A percentile compares a stretch with the other conserved stretches of the same genome.
Conservation (phyloP, 768 basidiomycete species). For the Sporobolomyces pararoseus region DNA sequence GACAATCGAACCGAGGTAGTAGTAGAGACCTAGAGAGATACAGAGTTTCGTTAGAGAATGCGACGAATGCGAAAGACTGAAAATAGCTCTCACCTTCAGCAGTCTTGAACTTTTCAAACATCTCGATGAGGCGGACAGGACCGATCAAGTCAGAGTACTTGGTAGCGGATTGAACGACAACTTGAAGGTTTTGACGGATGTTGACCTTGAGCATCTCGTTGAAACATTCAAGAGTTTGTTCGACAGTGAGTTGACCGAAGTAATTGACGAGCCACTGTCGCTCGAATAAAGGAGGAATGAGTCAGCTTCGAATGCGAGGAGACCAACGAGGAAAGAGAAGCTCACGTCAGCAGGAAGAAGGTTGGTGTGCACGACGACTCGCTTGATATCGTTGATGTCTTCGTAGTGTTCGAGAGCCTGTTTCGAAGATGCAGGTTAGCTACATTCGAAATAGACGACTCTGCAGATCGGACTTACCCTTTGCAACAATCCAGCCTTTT, state of each 20-base stretch:
- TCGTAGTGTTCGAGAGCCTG: constrained; percentile 98
- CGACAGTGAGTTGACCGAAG: constrained; percentile 93
- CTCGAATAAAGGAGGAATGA: background rate
- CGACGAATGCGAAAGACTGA: too few species aligned
- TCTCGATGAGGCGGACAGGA: constrained; percentile 93
- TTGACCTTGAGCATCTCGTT: constrained; percentile 96
- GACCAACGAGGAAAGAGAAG: background rate
- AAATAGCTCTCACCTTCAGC: constrained; percentile 68
- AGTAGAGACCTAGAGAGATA: constrained; percentile 70
- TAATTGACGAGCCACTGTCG: constrained; percentile 89
- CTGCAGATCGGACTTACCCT: constrained; percentile 60
- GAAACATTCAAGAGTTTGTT: constrained; percentile 92
- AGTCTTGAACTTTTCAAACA: constrained; percentile 96
- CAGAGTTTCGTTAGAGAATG: background rate
- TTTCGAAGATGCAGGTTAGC: background rate
- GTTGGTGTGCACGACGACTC: constrained; percentile 87
- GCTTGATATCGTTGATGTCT: constrained; percentile 96
- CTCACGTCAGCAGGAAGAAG: constrained; percentile 76
- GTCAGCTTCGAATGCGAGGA: constrained; percentile 10
- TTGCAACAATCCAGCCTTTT: constrained; percentile 94
- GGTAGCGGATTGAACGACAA: constrained; percentile 94
- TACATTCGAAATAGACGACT: background rate
- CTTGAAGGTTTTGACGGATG: constrained; percentile 93
- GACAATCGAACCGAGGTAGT: constrained; percentile 96
- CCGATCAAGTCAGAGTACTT: constrained; percentile 98